Evolutionary conservation across 306 rosid species (phyloP).

Genomic region (Vachellia collinsii): DNA sequence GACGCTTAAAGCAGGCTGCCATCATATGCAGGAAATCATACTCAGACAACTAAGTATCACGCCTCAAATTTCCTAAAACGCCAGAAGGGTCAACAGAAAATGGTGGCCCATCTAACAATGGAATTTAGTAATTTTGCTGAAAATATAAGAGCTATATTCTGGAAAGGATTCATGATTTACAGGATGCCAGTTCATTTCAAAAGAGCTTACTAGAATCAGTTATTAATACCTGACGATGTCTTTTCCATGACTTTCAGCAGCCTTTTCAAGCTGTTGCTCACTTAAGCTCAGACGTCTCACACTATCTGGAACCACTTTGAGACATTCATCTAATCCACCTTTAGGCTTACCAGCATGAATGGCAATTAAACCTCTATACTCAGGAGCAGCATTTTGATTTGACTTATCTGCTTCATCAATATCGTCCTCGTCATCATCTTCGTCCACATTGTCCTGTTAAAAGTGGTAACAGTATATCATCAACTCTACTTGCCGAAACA

Average conservation of each 20-base stretch:
- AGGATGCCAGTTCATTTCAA: conserved; percentile 16
- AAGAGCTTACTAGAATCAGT: conserved; percentile 22
- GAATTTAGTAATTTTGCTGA: conserved; percentile 9
- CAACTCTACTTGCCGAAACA: conserved; percentile 26
- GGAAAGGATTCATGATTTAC: neutral
- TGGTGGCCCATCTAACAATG: neutral
- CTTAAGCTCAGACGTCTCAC: conserved; percentile 93
- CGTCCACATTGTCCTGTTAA: conserved; percentile 53
- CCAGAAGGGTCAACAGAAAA: neutral
- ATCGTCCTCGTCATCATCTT: conserved; percentile 58
- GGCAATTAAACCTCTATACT: conserved; percentile 78
- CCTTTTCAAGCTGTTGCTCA: conserved; percentile 93
- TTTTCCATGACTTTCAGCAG: conserved; percentile 64
- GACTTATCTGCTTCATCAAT: conserved; percentile 51
- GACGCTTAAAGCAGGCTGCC: neutral
- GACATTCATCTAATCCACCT: conserved; percentile 83
- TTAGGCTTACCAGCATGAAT: conserved; percentile 98
- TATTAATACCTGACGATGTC: conserved; percentile 76
- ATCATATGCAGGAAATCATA: conserved; percentile 12
- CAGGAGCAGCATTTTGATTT: conserved; percentile 62
- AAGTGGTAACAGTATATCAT: conserved; percentile 22
- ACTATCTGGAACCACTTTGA: conserved; percentile 82
- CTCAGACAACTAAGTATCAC: neutral
- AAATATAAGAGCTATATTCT: neutral
- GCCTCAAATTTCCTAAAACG: conserved; percentile 1